Conservation (phyloP, 2,329 filamentous ascomycete genomes). For the Aspergillus brasiliensis region DNA sequence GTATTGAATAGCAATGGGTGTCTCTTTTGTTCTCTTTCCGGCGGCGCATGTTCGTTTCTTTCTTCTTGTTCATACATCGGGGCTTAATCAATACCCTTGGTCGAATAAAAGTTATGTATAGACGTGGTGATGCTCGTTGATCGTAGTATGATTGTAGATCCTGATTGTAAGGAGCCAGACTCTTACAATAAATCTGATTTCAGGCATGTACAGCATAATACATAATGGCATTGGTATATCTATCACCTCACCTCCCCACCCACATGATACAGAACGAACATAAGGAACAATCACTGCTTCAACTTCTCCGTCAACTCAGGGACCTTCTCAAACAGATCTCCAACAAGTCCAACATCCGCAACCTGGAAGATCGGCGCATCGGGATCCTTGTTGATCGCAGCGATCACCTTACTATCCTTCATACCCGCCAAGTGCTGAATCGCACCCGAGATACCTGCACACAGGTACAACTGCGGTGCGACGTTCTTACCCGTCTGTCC, state of each 20-base stretch:
- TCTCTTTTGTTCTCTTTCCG: conserved; percentile 24
- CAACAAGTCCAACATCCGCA: conserved; percentile 91
- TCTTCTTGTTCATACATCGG: conserved; percentile 14
- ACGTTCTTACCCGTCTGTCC: conserved; percentile 99
- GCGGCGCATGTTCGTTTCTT: conserved; percentile 33
- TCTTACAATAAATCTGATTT: too few relatives aligned
- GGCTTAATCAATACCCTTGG: conserved; percentile 23
- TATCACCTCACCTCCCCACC: neutral
- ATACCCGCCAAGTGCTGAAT: conserved; percentile 98
- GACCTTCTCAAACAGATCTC: conserved; percentile 92
- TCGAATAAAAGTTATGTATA: conserved; percentile 14
- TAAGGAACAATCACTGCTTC: conserved; percentile 51
- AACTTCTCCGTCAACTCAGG: conserved; percentile 96
- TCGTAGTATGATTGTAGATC: too few relatives aligned
- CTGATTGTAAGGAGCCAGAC: too few relatives aligned
- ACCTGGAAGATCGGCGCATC: conserved; percentile 99
- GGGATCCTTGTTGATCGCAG: conserved; percentile 95
- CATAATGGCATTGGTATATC: neutral
- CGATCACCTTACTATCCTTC: conserved; percentile 99
- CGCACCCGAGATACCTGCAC: conserved; percentile 92
- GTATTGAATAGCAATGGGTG: conserved; percentile 27
- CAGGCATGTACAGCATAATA: neutral
- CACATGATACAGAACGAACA: conserved; percentile 8
- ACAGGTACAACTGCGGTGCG: conserved; percentile 91
- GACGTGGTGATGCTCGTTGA: too few relatives aligned